Evolutionary conservation across 805 yeast species (phyloP).

Genomic region (Candida patagonica): DNA sequence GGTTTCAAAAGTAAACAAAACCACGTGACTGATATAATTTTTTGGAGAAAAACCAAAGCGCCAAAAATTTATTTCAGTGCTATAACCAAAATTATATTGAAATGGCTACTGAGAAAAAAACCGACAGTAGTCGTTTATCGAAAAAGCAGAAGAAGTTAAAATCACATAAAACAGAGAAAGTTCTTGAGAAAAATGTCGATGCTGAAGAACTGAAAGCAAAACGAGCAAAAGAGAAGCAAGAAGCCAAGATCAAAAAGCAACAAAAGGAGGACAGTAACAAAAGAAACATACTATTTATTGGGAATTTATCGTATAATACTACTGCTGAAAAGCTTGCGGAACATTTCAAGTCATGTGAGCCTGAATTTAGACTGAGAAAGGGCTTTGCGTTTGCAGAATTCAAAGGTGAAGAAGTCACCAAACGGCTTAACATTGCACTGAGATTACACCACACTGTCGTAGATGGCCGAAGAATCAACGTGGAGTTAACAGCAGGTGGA

Average conservation of each 20-base stretch:
- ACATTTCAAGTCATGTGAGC: slow-evolving; percentile 60
- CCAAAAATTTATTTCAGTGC: too few species aligned
- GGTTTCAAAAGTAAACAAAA: background rate
- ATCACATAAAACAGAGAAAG: background rate
- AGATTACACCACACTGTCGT: slow-evolving; percentile 70
- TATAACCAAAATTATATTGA: too few species aligned
- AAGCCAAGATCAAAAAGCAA: slow-evolving; percentile 26
- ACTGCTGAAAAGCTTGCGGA: slow-evolving; percentile 50
- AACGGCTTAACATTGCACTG: slow-evolving; percentile 76
- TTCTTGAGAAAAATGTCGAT: background rate
- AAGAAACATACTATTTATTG: slow-evolving; percentile 78
- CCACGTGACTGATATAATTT: background rate
- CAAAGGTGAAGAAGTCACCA: slow-evolving; percentile 56
- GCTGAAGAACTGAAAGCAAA: background rate
- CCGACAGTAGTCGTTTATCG: background rate
- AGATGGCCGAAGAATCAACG: slow-evolving; percentile 73
- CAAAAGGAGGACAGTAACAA: slow-evolving; percentile 43
- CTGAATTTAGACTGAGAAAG: slow-evolving; percentile 63
- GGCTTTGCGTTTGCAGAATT: slow-evolving; percentile 89
- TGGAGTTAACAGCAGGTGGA: slow-evolving; percentile 95
- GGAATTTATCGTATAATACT: slow-evolving; percentile 73
- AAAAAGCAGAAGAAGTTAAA: slow-evolving; percentile 8
- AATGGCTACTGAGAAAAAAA: slow-evolving; percentile 3
- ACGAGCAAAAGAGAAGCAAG: slow-evolving; percentile 22
- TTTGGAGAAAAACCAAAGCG: background rate